phyloP scores from a whole-genome alignment of 1,284 basidiomycete genomes.

The Leccinum pachyderme region DNA sequence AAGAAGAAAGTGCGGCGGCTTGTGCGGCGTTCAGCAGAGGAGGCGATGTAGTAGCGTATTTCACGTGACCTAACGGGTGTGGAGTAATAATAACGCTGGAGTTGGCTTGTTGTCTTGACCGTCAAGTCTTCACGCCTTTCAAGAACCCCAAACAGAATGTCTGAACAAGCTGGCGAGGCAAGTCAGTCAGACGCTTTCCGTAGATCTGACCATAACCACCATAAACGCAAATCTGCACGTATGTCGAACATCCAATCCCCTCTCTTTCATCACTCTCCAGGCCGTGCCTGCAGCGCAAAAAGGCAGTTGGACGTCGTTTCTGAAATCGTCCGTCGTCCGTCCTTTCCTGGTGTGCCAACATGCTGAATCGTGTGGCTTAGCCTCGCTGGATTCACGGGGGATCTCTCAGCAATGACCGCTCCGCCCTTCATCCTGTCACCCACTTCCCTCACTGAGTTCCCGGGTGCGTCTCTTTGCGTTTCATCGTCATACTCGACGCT shows the following conservation, averaged over 20 bases:
- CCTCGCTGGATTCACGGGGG: conserved; percentile 84
- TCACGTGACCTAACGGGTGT: conserved; percentile 22
- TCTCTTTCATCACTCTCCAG: conserved; percentile 38
- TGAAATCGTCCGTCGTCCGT: conserved; percentile 68
- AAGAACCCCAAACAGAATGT: conserved; percentile 25
- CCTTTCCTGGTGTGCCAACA: neutral
- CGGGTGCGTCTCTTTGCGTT: conserved; percentile 50
- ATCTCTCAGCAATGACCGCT: conserved; percentile 91
- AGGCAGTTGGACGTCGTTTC: conserved; percentile 73
- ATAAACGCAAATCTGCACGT: conserved; percentile 32
- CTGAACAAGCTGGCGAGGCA: conserved; percentile 45
- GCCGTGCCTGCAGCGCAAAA: conserved; percentile 74
- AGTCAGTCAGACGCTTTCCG: conserved; percentile 27
- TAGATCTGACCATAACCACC: conserved; percentile 32
- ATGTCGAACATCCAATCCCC: conserved; percentile 32
- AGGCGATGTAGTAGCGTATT: conserved; percentile 50
- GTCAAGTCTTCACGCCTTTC: neutral
- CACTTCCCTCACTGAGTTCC: conserved; percentile 84
- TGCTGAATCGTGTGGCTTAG: conserved; percentile 37
- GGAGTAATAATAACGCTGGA: neutral
- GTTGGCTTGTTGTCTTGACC: conserved; percentile 6
- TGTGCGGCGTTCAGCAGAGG: conserved; percentile 82
- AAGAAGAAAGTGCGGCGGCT: conserved; percentile 92
- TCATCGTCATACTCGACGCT: neutral
- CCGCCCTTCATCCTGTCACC: conserved; percentile 93